Evolutionary conservation across 257 asterid species (phyloP).

Genomic region (Schizonepeta tenuifolia): DNA sequence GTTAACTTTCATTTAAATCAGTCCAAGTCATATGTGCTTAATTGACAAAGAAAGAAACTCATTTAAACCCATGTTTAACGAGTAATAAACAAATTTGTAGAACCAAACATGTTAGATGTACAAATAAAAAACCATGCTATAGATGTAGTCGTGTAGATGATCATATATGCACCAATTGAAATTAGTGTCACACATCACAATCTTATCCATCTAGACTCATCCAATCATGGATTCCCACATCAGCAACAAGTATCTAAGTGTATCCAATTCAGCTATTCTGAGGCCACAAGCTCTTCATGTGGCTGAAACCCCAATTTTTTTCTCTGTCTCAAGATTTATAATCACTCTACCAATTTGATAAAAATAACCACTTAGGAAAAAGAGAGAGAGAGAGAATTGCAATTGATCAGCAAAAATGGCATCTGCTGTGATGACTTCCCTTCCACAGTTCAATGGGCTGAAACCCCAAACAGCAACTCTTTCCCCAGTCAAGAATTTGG

Average conservation of each 20-base stretch:
- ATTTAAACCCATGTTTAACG: not conserved
- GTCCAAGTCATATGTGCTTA: too few relatives aligned
- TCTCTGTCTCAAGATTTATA: slow-evolving; percentile 36
- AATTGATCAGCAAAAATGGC: slow-evolving; percentile 51
- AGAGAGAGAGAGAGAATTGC: not conserved
- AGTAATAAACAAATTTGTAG: too few relatives aligned
- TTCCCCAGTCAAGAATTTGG: slow-evolving; percentile 64
- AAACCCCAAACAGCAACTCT: slow-evolving; percentile 49
- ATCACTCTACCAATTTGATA: slow-evolving; percentile 14
- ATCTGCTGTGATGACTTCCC: slow-evolving; percentile 65
- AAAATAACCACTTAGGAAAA: slow-evolving; percentile 4
- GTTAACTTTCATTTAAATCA: too few relatives aligned
- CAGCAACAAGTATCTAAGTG: slow-evolving; percentile 55
- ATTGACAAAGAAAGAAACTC: too few relatives aligned
- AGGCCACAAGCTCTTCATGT: slow-evolving; percentile 65
- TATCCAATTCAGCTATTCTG: slow-evolving; percentile 51
- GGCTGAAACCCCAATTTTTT: slow-evolving; percentile 36
- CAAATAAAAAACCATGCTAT: too few relatives aligned
- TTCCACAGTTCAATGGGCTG: slow-evolving; percentile 85
- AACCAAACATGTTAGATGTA: not conserved
- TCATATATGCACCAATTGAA: slow-evolving; percentile 25
- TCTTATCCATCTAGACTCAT: slow-evolving; percentile 55
- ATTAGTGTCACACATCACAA: slow-evolving; percentile 34
- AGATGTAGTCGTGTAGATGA: slow-evolving; percentile 1
- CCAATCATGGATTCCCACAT: slow-evolving; percentile 59